Percentiles rank a stretch among this genome's conserved stretches.
These are phyloP conservation scores for Backusella psychrophila DNA, from an alignment of 192 early-diverging fungal species.

Conservation along the genomic window DNA sequence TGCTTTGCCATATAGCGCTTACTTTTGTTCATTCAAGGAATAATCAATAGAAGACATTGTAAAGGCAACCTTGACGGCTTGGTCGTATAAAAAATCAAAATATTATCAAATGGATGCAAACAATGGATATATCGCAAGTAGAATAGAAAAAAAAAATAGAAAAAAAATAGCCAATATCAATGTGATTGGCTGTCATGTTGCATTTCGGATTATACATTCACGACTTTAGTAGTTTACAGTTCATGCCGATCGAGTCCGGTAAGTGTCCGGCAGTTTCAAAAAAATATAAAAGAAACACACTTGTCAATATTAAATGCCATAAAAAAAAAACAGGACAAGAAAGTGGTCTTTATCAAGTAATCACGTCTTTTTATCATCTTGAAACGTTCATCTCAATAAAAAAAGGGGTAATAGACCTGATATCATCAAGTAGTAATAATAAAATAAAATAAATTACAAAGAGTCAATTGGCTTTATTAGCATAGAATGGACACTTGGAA, in stretches of 20 bases:
- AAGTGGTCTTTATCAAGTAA: too few species aligned
- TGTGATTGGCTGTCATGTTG: neutral
- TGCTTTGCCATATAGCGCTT: neutral
- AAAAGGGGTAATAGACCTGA: too few species aligned
- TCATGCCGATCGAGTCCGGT: neutral
- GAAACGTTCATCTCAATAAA: too few species aligned
- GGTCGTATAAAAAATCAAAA: neutral
- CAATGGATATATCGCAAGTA: neutral
- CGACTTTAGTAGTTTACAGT: neutral
- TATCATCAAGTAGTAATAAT: too few species aligned
- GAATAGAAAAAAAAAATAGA: neutral
- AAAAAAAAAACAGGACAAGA: too few species aligned
- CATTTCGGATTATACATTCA: neutral
- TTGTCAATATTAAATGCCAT: too few species aligned
- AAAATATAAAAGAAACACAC: neutral
- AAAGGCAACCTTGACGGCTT: neutral
- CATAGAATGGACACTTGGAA: too few species aligned
- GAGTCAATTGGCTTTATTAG: too few species aligned
- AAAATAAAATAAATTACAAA: too few species aligned
- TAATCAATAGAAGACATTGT: neutral
- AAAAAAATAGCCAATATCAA: neutral
- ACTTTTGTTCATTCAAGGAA: neutral
- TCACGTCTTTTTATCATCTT: too few species aligned
- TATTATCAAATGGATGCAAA: slow-evolving; percentile 3
- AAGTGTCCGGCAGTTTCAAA: neutral